Conservation (phyloP, 2,329 filamentous ascomycete species). For the Pseudogymnoascus sp. region DNA sequence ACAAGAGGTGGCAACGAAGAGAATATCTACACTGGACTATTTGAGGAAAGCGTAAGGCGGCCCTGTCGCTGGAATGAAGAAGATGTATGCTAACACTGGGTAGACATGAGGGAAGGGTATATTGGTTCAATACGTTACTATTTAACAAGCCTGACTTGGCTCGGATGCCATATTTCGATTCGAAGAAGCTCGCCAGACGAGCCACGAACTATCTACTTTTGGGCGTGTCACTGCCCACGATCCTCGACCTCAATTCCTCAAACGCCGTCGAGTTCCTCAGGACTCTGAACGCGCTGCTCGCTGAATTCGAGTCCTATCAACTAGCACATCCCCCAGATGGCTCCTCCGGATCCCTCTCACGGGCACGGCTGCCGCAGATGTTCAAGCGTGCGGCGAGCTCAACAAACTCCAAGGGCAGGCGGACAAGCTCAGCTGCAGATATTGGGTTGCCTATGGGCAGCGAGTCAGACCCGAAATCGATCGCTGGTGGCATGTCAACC, state of each 20-base stretch:
- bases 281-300: slow-evolving; percentile 72
- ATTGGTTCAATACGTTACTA: slow-evolving; percentile 97
- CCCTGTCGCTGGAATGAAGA: not conserved
- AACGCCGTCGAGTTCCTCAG: slow-evolving; percentile 79
- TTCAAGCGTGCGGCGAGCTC: slow-evolving; percentile 54
- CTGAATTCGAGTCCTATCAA: slow-evolving; percentile 92
- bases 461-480: slow-evolving; percentile 38
- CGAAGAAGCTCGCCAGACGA: slow-evolving; percentile 74
- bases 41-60: slow-evolving; percentile 73
- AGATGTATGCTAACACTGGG: slow-evolving; percentile 9
- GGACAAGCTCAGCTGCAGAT: slow-evolving; percentile 51
- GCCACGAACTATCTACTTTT: slow-evolving; percentile 91
- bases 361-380: slow-evolving; percentile 76
- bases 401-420: slow-evolving; percentile 45
- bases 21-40: slow-evolving; percentile 91
- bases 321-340: slow-evolving; percentile 75
- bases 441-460: slow-evolving; percentile 45
- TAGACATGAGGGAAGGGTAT: slow-evolving; percentile 87
- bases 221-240: slow-evolving; percentile 79
- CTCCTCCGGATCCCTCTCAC: slow-evolving; percentile 58
- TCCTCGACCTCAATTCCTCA: slow-evolving; percentile 78
- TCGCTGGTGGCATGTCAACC: slow-evolving; percentile 31
- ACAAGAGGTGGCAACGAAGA: slow-evolving; percentile 79
- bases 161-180: slow-evolving; percentile 78
- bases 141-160: slow-evolving; percentile 75